Conservation (phyloP, 208 protist genomes). For the Acanthamoeba lenticulata region DNA sequence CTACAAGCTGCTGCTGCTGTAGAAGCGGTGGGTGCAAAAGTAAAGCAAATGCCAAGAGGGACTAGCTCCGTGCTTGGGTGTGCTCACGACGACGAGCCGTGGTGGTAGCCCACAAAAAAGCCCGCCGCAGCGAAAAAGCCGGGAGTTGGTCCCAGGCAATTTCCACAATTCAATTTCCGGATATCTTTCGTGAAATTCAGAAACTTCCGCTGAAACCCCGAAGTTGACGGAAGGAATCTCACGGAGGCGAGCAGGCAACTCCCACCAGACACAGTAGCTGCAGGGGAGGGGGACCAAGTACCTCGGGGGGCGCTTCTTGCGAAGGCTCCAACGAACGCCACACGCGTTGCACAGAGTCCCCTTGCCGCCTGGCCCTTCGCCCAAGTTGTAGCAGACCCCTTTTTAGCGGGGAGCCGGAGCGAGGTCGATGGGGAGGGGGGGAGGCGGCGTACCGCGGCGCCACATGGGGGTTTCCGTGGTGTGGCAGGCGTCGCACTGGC, state of each 20-base stretch:
- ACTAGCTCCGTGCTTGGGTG: no score
- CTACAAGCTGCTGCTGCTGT: no score
- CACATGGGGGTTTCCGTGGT: slow-evolving; percentile 24
- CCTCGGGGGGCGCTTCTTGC: slow-evolving; percentile 16
- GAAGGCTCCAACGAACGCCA: neutral
- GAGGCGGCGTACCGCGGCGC: neutral
- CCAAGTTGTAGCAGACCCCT: neutral
- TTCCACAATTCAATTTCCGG: neutral
- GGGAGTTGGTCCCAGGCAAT: neutral
- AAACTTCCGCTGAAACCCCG: no score
- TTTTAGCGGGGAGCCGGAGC: no score
- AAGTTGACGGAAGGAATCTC: no score
- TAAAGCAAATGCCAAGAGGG: no score
- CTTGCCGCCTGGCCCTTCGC: slow-evolving; percentile 43
- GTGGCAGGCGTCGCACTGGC: slow-evolving; percentile 15
- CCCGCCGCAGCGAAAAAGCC: neutral
- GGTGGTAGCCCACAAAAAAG: no score
- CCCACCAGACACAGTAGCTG: neutral
- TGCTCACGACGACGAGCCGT: no score
- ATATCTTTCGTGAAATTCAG: neutral
- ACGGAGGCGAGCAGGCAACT: no score
- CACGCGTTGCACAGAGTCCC: slow-evolving; percentile 34
- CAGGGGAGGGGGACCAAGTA: neutral
- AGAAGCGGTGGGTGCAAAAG: no score
- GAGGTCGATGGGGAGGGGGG: no score